These are phyloP conservation scores for Termitomyces sp. DNA, from an alignment of 768 basidiomycete species.

Conservation along the genomic window DNA sequence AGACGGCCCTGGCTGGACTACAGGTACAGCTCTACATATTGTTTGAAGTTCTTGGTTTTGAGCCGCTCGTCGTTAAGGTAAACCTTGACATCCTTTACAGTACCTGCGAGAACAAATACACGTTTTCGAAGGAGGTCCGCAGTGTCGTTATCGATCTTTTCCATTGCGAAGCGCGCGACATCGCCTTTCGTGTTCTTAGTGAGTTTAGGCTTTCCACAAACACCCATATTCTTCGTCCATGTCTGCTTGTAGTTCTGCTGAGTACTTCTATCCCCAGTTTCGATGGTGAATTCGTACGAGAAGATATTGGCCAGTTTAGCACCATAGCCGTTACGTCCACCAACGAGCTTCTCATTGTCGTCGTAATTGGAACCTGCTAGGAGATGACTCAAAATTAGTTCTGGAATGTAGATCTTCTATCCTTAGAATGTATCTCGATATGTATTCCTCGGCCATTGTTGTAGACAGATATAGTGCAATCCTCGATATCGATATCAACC, in stretches of 20 bases:
- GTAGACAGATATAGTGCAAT: slow-evolving; percentile 83
- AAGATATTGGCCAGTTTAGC: slow-evolving; percentile 99
- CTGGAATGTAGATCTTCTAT: slow-evolving; percentile 95
- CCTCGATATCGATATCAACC: slow-evolving; percentile 80
- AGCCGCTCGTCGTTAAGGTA: slow-evolving; percentile 88
- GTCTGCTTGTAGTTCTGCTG: slow-evolving; percentile 92
- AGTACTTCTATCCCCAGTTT: slow-evolving; percentile 87
- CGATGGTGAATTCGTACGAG: slow-evolving; percentile 92
- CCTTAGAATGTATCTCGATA: slow-evolving; percentile 89
- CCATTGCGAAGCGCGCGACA: slow-evolving; percentile 91
- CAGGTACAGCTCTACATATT: slow-evolving; percentile 94
- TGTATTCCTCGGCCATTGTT: slow-evolving; percentile 98
- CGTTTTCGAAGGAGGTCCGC: slow-evolving; percentile 86
- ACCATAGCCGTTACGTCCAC: slow-evolving; percentile 97
- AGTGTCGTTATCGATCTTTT: slow-evolving; percentile 86
- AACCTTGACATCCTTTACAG: slow-evolving; percentile 89
- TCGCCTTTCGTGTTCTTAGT: slow-evolving; percentile 85
- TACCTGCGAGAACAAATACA: slow-evolving; percentile 97
- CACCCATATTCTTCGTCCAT: slow-evolving; percentile 92
- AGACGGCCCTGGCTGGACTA: slow-evolving; percentile 72
- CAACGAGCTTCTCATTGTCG: slow-evolving; percentile 96
- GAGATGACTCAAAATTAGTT: slow-evolving; percentile 95
- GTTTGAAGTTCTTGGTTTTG: slow-evolving; percentile 93
- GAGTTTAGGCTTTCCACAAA: slow-evolving; percentile 86
- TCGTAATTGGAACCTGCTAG: slow-evolving; percentile 96